Percentiles rank a stretch among this genome's conserved stretches.
phyloP scores from a whole-genome alignment of 1,139 yeast genomes.

The Sugiyamaella novakii region DNA sequence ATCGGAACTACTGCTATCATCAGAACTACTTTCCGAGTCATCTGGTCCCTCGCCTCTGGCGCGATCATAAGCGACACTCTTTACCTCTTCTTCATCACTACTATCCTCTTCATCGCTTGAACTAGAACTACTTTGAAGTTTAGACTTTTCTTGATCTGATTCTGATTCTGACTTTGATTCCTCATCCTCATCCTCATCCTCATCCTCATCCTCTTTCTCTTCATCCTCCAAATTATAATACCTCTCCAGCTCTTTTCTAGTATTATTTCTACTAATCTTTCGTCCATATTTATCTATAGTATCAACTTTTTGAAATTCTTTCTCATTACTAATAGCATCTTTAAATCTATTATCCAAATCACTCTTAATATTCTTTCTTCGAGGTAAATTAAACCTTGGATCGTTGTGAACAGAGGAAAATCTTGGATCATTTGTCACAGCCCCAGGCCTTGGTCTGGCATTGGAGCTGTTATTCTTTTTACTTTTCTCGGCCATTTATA shows the following conservation, averaged over 20 bases:
- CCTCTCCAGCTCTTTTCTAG: constrained; percentile 59
- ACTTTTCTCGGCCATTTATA: constrained; percentile 12
- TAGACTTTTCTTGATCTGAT: neutral
- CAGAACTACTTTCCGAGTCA: constrained; percentile 46
- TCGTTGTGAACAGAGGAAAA: constrained; percentile 80
- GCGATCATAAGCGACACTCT: constrained; percentile 51
- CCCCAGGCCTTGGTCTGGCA: constrained; percentile 22
- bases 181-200: constrained; percentile 37
- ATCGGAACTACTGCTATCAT: constrained; percentile 33
- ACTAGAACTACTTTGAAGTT: constrained; percentile 26
- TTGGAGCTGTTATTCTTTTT: neutral
- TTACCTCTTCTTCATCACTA: constrained; percentile 28
- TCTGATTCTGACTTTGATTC: constrained; percentile 30
- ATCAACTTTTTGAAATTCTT: constrained; percentile 58
- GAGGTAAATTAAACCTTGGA: constrained; percentile 83
- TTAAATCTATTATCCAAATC: constrained; percentile 86
- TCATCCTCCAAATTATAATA: constrained; percentile 59
- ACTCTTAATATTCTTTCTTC: constrained; percentile 67
- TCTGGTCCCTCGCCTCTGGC: constrained; percentile 73
- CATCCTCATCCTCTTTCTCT: constrained; percentile 27
- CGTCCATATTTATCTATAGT: constrained; percentile 89
- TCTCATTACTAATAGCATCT: constrained; percentile 56
- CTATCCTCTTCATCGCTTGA: constrained; percentile 36
- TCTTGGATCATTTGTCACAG: constrained; percentile 66
- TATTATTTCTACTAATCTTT: constrained; percentile 51